Base-by-base conservation (phyloP, 2,329 filamentous ascomycete genomes). In the Emericellopsis cladophorae region DNA sequence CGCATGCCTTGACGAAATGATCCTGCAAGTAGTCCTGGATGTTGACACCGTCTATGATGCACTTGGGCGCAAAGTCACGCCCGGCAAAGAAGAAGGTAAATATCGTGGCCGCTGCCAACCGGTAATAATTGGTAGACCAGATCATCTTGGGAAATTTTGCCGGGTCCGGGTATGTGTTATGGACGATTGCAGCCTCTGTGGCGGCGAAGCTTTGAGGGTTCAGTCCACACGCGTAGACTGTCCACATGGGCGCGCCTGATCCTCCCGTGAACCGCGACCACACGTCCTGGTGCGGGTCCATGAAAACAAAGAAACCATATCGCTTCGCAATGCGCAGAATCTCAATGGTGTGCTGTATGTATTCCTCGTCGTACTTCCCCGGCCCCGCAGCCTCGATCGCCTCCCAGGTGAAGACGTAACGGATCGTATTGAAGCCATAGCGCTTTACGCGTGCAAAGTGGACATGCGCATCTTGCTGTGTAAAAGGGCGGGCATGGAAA, bases 281-380 rank as follows among this genome's bases (percentile, higher is more conserved):
- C 51, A 96, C 90, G 66, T 98, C 92, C 68, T 98, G 92, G 59
- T 98, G 92, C 16, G 93, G 90, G 52, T 98, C 93, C 87, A 98
- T 95, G 57, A 95, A 96, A 39, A 98, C 72, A 54, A 93, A 95
- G 59, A 98, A 95, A 23, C 85, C 86, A 66, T 94, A 96, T 31
- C 79, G 72, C 57, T 89, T 95, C 31, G 89, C 89, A 48, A 88
- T 69, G 42, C 88, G 75, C 50, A 98, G 62, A 10, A 95, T 69
- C 32, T 85, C 74, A 48, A 98, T 87, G 1, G 92, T 98, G 57
- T 94, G 87, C 49, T 84, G 72, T 48, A 96, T 89, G 74, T 85
- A 98, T 46, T 84, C 81, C 55, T 98, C 87, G 53, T 98, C 93
- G 58, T 96, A 98, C 54, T 76, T 80, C 1, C 89, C 87, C 0